These are phyloP conservation scores for Aphanomyces stellatus DNA, from an alignment of 352 stramenopile genomes.

Conservation along the genomic window DNA sequence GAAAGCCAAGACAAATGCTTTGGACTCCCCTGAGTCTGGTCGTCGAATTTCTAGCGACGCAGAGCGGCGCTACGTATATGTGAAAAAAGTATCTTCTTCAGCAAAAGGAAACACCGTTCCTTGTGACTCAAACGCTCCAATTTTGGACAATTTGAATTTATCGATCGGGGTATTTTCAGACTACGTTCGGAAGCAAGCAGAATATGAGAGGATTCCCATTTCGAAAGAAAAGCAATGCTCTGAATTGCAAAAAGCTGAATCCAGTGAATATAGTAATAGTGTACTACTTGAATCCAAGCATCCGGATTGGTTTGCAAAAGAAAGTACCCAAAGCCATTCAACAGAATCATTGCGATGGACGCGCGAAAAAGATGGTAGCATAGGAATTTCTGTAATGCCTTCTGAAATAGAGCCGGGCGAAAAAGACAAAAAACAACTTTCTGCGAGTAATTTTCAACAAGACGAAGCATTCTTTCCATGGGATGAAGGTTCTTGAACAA, in stretches of 20 bases:
- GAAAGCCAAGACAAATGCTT: constrained; percentile 26
- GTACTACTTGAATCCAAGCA: background rate
- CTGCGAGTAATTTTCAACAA: too few species aligned
- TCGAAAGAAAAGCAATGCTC: background rate
- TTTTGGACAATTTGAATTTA: background rate
- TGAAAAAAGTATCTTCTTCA: constrained; percentile 11
- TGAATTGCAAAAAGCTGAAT: background rate
- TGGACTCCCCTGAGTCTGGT: constrained; percentile 28
- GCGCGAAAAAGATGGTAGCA: too few species aligned
- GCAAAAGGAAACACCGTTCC: background rate
- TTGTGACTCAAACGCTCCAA: background rate
- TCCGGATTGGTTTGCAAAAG: background rate
- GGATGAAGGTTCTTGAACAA: too few species aligned
- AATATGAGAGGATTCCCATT: too few species aligned
- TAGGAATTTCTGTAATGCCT: too few species aligned
- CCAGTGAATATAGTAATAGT: background rate
- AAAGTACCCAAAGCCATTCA: too few species aligned
- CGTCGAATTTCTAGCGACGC: constrained; percentile 25
- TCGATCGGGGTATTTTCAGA: constrained; percentile 4
- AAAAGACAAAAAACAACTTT: too few species aligned
- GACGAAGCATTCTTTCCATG: too few species aligned
- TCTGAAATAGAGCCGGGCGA: too few species aligned
- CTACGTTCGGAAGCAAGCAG: background rate
- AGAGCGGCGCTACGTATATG: constrained; percentile 38
- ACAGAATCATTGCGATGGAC: too few species aligned